These are phyloP conservation scores for Polymyxa betae DNA, from an alignment of 208 protist species.

Conservation along the genomic window DNA sequence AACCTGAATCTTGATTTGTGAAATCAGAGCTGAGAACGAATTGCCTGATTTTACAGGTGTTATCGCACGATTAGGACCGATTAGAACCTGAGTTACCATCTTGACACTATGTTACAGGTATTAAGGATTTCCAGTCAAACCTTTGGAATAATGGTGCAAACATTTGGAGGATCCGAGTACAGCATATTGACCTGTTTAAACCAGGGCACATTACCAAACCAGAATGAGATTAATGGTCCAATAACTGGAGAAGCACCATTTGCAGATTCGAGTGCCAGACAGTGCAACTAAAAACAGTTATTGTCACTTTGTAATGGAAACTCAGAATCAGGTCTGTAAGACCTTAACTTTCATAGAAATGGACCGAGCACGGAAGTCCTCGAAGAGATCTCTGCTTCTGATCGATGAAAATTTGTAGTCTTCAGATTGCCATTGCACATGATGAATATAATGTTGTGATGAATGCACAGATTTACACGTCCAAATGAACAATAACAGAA, in stretches of 20 bases:
- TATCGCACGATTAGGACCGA: not conserved
- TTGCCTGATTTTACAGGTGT: not conserved
- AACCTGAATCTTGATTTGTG: not conserved
- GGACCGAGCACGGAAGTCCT: not conserved
- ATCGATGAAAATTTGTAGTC: not conserved
- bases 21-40: not conserved
- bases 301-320: not conserved
- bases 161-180: not conserved
- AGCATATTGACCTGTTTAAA: not conserved
- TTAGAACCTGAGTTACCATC: not conserved
- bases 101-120: not conserved
- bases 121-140: not conserved
- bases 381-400: not conserved
- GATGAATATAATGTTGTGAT: constrained; percentile 46
- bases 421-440: not conserved
- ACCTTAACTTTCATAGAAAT: not conserved
- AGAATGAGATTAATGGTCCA: constrained; percentile 13
- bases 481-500: not conserved
- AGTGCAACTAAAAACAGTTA: not conserved
- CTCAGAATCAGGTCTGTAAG: not conserved
- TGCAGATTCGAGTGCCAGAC: not conserved
- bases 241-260: not conserved
- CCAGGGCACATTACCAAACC: constrained; percentile 12
- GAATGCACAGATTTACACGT: not conserved
- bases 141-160: not conserved